Conservation (phyloP, 768 basidiomycete genomes). For the Tricholoma matsutake region DNA sequence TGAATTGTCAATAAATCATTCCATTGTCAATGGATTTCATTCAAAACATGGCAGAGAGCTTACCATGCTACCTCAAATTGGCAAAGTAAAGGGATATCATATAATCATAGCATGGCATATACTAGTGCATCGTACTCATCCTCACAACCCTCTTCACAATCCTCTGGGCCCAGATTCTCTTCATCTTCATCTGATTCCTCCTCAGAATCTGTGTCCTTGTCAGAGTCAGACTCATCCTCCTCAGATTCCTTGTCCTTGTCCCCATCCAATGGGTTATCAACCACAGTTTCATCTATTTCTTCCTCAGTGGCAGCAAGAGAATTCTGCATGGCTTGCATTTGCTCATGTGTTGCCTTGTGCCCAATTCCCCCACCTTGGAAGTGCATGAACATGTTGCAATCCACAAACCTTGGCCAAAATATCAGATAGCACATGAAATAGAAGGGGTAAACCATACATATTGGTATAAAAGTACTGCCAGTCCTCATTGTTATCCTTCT, state of each 20-base stretch:
- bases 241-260: neutral
- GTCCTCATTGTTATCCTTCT: neutral
- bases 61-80: too few species aligned
- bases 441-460: conserved; percentile 28
- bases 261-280: too few species aligned
- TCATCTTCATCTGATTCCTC: neutral
- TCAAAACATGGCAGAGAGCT: too few species aligned
- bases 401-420: conserved; percentile 37
- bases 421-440: conserved; percentile 29
- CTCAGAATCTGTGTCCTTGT: too few species aligned
- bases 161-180: neutral
- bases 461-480: neutral
- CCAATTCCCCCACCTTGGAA: neutral
- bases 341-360: neutral
- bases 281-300: too few species aligned
- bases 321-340: too few species aligned
- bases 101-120: too few species aligned
- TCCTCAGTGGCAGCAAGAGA: too few species aligned
- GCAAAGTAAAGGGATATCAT: too few species aligned
- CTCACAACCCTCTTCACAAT: neutral
- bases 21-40: too few species aligned
- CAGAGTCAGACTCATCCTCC: neutral
- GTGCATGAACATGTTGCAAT: neutral
- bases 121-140: neutral
- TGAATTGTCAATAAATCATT: too few species aligned